These are phyloP conservation scores for Gonium pectorale DNA, from an alignment of 139 green algal genomes.

Conservation along the genomic window DNA sequence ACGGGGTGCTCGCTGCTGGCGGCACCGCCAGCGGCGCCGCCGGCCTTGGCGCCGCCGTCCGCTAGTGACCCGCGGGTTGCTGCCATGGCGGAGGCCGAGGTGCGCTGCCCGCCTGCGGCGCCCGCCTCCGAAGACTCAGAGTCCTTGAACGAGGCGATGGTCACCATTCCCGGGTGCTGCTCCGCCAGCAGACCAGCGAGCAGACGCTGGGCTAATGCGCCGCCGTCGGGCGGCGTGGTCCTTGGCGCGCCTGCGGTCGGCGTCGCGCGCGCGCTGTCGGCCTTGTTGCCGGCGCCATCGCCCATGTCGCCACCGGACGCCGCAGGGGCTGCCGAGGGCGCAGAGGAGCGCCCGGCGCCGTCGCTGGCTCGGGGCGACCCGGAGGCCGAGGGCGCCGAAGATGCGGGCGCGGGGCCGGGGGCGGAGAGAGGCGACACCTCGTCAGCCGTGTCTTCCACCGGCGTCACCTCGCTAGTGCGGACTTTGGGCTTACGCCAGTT, in stretches of 20 bases:
- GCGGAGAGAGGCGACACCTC: not conserved
- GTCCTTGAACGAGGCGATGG: not conserved
- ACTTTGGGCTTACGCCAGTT: slow-evolving; percentile 22
- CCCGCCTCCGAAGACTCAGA: not conserved
- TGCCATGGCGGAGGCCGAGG: too few relatives aligned
- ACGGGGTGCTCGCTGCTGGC: not conserved
- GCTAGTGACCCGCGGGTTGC: not conserved
- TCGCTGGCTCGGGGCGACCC: not conserved
- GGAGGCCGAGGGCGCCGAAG: not conserved
- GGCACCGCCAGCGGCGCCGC: not conserved
- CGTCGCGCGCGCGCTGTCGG: not conserved
- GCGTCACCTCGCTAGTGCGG: not conserved
- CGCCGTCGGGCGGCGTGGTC: not conserved
- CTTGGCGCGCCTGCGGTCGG: not conserved
- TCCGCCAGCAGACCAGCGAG: not conserved
- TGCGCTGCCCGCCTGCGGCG: not conserved
- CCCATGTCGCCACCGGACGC: not conserved
- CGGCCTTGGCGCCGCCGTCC: not conserved
- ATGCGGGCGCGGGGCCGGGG: too few relatives aligned
- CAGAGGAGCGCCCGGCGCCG: not conserved
- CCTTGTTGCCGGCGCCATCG: not conserved
- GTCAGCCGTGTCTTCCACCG: slow-evolving; percentile 1
- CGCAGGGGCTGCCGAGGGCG: not conserved
- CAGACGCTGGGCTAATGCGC: not conserved
- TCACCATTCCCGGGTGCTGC: not conserved